Evolutionary conservation across 2,329 filamentous ascomycete genomes (phyloP).

Genomic region (Penicillium nordicum): DNA sequence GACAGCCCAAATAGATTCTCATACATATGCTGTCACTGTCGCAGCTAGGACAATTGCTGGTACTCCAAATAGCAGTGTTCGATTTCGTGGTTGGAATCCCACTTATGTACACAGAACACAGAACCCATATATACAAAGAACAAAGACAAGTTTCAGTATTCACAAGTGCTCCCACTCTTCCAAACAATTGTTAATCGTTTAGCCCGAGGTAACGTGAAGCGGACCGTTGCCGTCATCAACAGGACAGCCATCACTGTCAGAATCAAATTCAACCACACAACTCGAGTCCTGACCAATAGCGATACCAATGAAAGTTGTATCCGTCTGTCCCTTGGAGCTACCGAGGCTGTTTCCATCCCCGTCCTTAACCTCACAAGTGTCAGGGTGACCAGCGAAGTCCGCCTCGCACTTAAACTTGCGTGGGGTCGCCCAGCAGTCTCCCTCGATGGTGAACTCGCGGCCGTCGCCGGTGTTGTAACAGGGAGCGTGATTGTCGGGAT

Average conservation of each 20-base stretch:
- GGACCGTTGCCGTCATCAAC: constrained; percentile 16
- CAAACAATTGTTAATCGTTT: not conserved
- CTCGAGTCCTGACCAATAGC: constrained; percentile 14
- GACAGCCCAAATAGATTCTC: not conserved
- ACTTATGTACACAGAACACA: no score
- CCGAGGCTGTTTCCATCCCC: constrained; percentile 12
- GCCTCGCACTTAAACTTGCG: constrained; percentile 15
- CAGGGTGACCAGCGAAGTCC: constrained; percentile 14
- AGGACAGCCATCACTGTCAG: constrained; percentile 13
- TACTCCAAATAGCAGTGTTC: no score
- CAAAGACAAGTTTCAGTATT: not conserved
- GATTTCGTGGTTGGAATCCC: no score
- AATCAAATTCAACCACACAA: constrained; percentile 15
- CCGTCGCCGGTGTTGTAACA: constrained; percentile 15
- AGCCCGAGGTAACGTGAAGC: constrained; percentile 14
- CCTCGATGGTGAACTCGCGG: constrained; percentile 17
- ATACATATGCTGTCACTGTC: not conserved
- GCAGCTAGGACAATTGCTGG: not conserved
- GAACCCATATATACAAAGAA: no score
- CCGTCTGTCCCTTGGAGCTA: constrained; percentile 6
- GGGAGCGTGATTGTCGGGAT: constrained; percentile 10
- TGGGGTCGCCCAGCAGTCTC: constrained; percentile 13
- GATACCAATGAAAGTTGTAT: constrained; percentile 16
- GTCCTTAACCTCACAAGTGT: constrained; percentile 14
- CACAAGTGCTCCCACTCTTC: not conserved